phyloP scores from a whole-genome alignment of 345 rosid genomes.

The Gossypium thurberi region DNA sequence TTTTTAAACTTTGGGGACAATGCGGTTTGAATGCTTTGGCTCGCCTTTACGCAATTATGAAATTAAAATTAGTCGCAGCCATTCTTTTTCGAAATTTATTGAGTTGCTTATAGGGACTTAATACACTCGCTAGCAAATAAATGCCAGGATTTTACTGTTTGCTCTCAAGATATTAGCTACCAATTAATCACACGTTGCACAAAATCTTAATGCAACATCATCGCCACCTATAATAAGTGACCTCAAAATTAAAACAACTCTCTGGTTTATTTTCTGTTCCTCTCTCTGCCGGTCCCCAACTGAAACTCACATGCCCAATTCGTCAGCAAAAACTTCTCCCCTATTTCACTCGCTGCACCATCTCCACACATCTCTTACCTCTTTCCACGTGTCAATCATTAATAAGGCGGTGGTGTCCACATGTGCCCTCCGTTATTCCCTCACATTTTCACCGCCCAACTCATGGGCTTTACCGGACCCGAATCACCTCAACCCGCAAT shows the following conservation, averaged over 20 bases:
- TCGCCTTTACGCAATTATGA: no score
- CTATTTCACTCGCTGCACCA: no score
- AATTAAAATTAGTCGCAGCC: no score
- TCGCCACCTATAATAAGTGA: no score
- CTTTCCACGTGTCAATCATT: slow-evolving; percentile 29
- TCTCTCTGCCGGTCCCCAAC: background rate
- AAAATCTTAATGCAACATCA: background rate
- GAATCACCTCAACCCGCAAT: background rate
- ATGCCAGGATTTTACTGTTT: background rate
- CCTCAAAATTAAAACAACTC: no score
- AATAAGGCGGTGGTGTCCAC: slow-evolving; percentile 27
- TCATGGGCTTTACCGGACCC: slow-evolving; percentile 14
- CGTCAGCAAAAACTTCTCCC: background rate
- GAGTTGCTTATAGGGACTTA: no score
- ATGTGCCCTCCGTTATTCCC: slow-evolving; percentile 3
- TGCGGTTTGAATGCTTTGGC: background rate
- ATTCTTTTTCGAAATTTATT: no score
- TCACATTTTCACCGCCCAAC: background rate
- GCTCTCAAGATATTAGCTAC: background rate
- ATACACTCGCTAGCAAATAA: no score
- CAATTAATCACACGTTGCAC: background rate
- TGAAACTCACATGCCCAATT: slow-evolving; percentile 5
- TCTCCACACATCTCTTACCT: background rate
- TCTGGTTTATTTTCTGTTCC: background rate
- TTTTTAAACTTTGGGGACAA: background rate